Conservation (phyloP, 805 yeast species). For the Hagleromyces aurorensis region DNA sequence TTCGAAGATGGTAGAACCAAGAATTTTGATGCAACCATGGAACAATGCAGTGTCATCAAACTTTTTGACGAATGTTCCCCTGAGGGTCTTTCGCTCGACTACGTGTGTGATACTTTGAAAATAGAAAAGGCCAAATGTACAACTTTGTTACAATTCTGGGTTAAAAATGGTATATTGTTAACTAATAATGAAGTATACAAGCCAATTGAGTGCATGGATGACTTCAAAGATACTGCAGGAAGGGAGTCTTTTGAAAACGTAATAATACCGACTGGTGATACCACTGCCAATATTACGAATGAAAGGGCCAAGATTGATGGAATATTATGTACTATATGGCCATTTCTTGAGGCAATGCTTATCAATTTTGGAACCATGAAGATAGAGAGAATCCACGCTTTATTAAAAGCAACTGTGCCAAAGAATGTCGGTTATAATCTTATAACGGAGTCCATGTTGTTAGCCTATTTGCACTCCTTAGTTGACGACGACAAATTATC, state of each 20-base stretch:
- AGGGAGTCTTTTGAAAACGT: neutral
- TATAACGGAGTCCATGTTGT: conserved; percentile 11
- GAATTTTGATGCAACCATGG: conserved; percentile 51
- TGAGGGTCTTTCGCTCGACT: conserved; percentile 3
- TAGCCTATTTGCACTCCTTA: conserved; percentile 9
- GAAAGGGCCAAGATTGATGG: neutral
- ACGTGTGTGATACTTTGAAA: conserved; percentile 27
- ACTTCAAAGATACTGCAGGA: neutral
- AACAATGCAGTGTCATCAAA: conserved; percentile 56
- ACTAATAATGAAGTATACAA: conserved; percentile 25
- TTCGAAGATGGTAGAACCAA: conserved; percentile 37
- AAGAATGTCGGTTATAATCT: conserved; percentile 31
- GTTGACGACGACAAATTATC: conserved; percentile 15
- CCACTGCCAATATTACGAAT: conserved; percentile 2
- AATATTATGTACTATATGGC: conserved; percentile 30
- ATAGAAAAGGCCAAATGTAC: conserved; percentile 38
- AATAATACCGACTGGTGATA: neutral
- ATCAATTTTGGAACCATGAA: conserved; percentile 48
- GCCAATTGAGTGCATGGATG: conserved; percentile 4
- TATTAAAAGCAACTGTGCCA: conserved; percentile 49
- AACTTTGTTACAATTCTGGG: conserved; percentile 53
- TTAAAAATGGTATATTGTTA: conserved; percentile 43
- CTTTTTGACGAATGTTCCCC: conserved; percentile 33
- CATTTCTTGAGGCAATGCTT: conserved; percentile 48
- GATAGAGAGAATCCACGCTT: conserved; percentile 42